These are phyloP conservation scores for Kodamaea kakaduensis DNA, from an alignment of 805 yeast genomes.

Conservation along the genomic window DNA sequence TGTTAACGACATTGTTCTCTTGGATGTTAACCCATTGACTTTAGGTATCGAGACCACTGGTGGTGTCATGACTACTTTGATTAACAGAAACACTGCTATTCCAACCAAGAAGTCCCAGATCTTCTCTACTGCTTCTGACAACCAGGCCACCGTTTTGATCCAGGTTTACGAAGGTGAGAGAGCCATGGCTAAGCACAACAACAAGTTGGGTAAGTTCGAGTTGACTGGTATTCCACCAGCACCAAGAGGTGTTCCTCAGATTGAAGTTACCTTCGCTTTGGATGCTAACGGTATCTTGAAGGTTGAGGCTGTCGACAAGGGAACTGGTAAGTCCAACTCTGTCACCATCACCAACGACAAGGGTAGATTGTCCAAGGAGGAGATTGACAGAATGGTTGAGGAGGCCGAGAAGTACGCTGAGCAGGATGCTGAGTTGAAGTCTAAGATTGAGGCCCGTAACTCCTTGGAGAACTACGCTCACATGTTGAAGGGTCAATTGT, in stretches of 20 bases:
- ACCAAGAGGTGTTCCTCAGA: constrained; percentile 98
- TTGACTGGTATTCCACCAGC: constrained; percentile 97
- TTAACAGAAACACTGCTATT: constrained; percentile 98
- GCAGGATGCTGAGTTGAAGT: constrained; percentile 44
- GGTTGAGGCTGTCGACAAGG: constrained; percentile 98
- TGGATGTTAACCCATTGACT: constrained; percentile 97
- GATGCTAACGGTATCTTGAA: constrained; percentile 99
- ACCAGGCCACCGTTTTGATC: constrained; percentile 98
- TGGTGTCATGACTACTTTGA: constrained; percentile 97
- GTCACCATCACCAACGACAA: constrained; percentile 98
- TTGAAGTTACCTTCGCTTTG: constrained; percentile 97
- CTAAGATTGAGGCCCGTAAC: constrained; percentile 41
- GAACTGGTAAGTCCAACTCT: constrained; percentile 97
- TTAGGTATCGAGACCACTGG: constrained; percentile 99
- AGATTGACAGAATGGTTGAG: constrained; percentile 96
- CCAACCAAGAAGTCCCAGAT: constrained; percentile 99
- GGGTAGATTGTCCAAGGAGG: constrained; percentile 95
- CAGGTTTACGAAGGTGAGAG: constrained; percentile 99
- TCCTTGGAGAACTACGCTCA: constrained; percentile 45
- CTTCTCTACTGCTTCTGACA: constrained; percentile 97
- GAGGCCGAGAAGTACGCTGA: constrained; percentile 88
- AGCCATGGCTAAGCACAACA: constrained; percentile 96
- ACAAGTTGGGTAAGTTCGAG: constrained; percentile 97
- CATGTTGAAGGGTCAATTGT: constrained; percentile 45
- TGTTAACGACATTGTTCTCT: constrained; percentile 90